phyloP scores from a whole-genome alignment of 176 grass and related monocot genomes.

The Microstegium vimineum region DNA sequence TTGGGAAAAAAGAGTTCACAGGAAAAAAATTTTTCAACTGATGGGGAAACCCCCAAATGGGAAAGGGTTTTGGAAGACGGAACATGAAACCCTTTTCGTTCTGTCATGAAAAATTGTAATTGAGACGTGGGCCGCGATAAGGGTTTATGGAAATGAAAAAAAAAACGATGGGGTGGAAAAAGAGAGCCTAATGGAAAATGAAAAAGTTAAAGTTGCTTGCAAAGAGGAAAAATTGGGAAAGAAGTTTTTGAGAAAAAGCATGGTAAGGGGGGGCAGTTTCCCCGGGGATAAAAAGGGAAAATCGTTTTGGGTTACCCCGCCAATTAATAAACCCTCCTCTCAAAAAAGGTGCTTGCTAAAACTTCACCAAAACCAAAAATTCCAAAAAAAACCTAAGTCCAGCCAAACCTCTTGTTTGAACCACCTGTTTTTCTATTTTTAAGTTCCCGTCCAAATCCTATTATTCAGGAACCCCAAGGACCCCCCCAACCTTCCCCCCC shows the following conservation, averaged over 20 bases:
- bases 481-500: no score
- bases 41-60: neutral
- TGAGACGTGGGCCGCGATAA: neutral
- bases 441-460: no score
- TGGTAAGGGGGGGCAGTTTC: neutral
- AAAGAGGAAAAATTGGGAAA: constrained; percentile 14
- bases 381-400: no score
- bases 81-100: neutral
- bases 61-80: constrained; percentile 19
- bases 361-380: no score
- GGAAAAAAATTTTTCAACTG: no score
- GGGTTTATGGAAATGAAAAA: neutral
- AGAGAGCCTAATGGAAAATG: neutral
- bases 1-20: no score
- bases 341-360: no score
- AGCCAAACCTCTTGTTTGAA: no score
- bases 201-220: neutral
- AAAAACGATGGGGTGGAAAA: constrained; percentile 4
- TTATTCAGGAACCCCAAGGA: no score
- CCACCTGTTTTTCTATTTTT: no score
- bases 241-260: neutral
- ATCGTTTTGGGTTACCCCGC: no score
- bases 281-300: neutral
- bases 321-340: no score
- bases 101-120: neutral